Percentiles rank a stretch among this genome's conserved stretches.
phyloP scores from a whole-genome alignment of 2,329 filamentous ascomycete species.

The Calonectria henricotiae region DNA sequence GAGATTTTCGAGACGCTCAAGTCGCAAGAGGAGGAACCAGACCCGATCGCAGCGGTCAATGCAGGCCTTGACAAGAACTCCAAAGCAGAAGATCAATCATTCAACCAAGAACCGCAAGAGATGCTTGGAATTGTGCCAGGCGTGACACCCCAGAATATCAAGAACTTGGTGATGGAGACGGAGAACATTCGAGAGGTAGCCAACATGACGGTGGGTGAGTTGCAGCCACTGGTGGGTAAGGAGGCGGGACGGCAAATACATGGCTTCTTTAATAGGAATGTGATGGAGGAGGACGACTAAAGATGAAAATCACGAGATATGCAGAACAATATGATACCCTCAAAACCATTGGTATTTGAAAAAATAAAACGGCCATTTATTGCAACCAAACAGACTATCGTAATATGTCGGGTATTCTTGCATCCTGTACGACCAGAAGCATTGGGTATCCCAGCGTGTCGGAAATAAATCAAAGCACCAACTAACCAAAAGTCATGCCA shows the following conservation, averaged over 20 bases:
- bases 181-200: conserved; percentile 87
- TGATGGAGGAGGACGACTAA: conserved; percentile 68
- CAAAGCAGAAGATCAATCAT: conserved; percentile 78
- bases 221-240: conserved; percentile 83
- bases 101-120: conserved; percentile 90
- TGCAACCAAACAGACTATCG: conserved; percentile 21
- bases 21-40: conserved; percentile 89
- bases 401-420: conserved; percentile 28
- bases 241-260: conserved; percentile 84
- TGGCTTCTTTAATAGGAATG: conserved; percentile 83
- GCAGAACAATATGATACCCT: conserved; percentile 37
- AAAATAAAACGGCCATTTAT: conserved; percentile 18
- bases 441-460: conserved; percentile 53
- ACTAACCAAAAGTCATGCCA: conserved; percentile 30
- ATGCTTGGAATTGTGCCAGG: conserved; percentile 91
- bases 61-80: conserved; percentile 77
- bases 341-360: conserved; percentile 17
- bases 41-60: conserved; percentile 88
- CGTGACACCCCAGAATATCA: conserved; percentile 84
- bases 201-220: conserved; percentile 84
- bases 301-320: neutral
- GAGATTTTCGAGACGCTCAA: conserved; percentile 98
- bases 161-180: conserved; percentile 79
- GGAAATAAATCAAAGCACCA: conserved; percentile 35
- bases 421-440: conserved; percentile 33